Base-by-base conservation (phyloP, 108 stramenopile genomes). In the Epithemia pelagica region DNA sequence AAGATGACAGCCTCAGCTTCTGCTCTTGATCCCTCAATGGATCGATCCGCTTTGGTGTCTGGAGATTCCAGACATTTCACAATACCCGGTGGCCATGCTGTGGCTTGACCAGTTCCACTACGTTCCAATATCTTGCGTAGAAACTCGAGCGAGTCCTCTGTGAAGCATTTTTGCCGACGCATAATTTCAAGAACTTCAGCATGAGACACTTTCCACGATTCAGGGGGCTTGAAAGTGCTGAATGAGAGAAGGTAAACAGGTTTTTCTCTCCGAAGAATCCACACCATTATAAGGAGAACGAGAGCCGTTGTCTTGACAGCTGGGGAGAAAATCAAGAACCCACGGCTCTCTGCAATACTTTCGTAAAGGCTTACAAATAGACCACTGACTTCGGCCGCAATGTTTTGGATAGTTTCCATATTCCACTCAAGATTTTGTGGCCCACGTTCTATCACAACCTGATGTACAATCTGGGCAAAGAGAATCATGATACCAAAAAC, bases 51-150 rank as follows among this genome's bases (percentile, higher is more conserved):
- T 74, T 79, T 73, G 21, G n/a, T 51, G n/a, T 68, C 56, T 31
- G 28, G 46, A 0, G 78, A 46, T 56, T 86, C 32, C n/a, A 97
- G 77, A 70, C 89, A 84, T 61, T 85, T 78, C 18, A 81, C 76
- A 68, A 96, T 97, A 21, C 96, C 96, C 5, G 98, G 98, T 30
- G 98, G 98, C 98, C 98, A 99, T 5, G 96, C 96, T 18, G 98
- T 99, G 1, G 91, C 84, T 63, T 95, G 96, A 46, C 93, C 95
- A 21, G 90, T 90, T 28, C 92, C 96, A 53, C 86, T 91, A n/a
- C 94, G 87, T 26, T 87, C 88, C 29, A 98, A 72, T 65, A 98
- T 87, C 8, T 91, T 77, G 54, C 60, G 55, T 91, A 98, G 92
- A 80, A 98, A 98, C 10, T 79, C 65, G 8, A 98, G 63, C 59